phyloP scores from a whole-genome alignment of 2,329 filamentous ascomycete species.

The Ceratocystis albifundus region DNA sequence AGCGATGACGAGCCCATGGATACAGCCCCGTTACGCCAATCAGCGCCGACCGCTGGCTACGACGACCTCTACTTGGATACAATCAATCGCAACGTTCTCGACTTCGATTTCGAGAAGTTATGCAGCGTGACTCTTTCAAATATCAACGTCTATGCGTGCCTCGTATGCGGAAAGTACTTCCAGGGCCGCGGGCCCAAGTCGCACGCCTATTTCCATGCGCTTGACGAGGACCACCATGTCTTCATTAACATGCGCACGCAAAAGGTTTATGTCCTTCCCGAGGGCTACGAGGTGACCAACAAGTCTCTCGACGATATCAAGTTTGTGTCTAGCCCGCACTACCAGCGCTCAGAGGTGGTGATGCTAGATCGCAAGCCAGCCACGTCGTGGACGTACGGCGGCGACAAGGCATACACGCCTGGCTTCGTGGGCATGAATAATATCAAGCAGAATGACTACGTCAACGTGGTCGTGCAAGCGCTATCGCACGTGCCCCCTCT shows the following conservation, averaged over 20 bases:
- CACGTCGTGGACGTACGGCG: conserved; percentile 62
- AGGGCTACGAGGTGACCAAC: conserved; percentile 92
- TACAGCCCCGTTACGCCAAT: conserved; percentile 52
- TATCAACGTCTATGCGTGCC: conserved; percentile 96
- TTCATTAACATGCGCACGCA: conserved; percentile 96
- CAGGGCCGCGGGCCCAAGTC: conserved; percentile 89
- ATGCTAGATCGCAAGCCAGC: conserved; percentile 58
- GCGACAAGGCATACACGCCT: conserved; percentile 69
- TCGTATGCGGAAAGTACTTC: conserved; percentile 96
- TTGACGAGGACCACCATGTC: conserved; percentile 91
- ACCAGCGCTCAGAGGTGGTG: conserved; percentile 67
- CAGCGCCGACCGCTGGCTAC: conserved; percentile 74
- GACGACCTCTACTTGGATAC: conserved; percentile 96
- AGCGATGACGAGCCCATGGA: conserved; percentile 33
- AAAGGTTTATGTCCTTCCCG: conserved; percentile 81
- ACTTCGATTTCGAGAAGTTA: conserved; percentile 98
- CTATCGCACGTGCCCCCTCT: conserved; percentile 81
- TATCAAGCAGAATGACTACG: conserved; percentile 98
- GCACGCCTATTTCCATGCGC: conserved; percentile 92
- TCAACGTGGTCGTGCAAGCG: conserved; percentile 89
- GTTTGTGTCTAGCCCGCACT: conserved; percentile 85
- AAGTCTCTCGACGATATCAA: conserved; percentile 96
- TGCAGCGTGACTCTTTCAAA: conserved; percentile 94
- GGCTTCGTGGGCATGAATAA: conserved; percentile 99
- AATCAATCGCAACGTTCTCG: conserved; percentile 80